These are phyloP conservation scores for Morella rubra DNA, from an alignment of 306 rosid genomes.

Conservation along the genomic window DNA sequence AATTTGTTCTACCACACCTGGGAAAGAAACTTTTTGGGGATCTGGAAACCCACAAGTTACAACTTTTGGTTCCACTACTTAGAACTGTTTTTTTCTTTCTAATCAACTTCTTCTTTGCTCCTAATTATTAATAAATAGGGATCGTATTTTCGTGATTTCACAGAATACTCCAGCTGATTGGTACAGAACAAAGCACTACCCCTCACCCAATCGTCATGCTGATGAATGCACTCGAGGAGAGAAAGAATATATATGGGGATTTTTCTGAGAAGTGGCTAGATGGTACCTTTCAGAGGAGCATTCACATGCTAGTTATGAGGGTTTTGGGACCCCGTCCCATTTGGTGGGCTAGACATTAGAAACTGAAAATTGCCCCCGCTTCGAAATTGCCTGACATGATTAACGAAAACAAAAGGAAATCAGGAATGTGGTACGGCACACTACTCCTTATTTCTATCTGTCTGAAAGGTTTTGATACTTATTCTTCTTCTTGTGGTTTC, in stretches of 20 bases:
- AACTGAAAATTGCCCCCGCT: neutral
- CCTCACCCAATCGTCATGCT: constrained; percentile 46
- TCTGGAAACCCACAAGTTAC: constrained; percentile 35
- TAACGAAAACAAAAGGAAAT: no score
- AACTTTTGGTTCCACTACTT: constrained; percentile 36
- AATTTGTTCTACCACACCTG: constrained; percentile 31
- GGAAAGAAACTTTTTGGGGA: constrained; percentile 37
- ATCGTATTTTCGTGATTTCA: neutral
- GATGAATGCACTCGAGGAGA: constrained; percentile 29
- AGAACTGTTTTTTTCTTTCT: constrained; percentile 18
- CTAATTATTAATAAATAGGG: constrained; percentile 23
- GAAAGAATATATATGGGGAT: neutral
- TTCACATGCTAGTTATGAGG: constrained; percentile 31
- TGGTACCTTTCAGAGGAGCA: constrained; percentile 23
- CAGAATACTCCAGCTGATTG: neutral
- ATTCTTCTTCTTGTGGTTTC: no score
- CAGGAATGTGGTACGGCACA: no score
- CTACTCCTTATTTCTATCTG: no score
- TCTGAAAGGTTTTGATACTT: no score
- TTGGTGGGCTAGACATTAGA: constrained; percentile 15
- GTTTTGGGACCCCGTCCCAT: constrained; percentile 27
- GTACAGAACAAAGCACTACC: constrained; percentile 15
- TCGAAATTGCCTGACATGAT: constrained; percentile 1
- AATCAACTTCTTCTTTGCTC: constrained; percentile 23
- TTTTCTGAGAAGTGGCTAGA: neutral